Evolutionary conservation across 495 filamentous ascomycete genomes (phyloP).

Genomic region (Talaromyces borbonicus): DNA sequence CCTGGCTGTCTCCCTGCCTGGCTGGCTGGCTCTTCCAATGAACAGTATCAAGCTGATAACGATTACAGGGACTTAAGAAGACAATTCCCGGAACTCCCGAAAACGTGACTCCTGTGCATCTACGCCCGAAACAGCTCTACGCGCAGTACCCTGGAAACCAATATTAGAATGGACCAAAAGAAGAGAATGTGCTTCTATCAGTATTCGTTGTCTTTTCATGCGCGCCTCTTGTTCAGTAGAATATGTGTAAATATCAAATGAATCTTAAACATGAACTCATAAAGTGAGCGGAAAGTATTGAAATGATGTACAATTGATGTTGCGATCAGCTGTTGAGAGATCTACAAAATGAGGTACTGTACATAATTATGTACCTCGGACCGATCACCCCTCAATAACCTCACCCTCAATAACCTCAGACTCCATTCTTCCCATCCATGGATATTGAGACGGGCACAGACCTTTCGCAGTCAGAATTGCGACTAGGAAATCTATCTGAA

Average conservation of each 20-base stretch:
- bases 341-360: neutral
- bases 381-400: neutral
- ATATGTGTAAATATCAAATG: slow-evolving; percentile 9
- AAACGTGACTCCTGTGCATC: slow-evolving; percentile 70
- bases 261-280: too few relatives aligned
- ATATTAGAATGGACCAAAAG: slow-evolving; percentile 18
- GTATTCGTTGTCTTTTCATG: neutral
- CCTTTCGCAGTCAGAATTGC: too few relatives aligned
- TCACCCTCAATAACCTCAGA: too few relatives aligned
- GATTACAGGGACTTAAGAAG: slow-evolving; percentile 72
- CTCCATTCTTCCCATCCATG: too few relatives aligned
- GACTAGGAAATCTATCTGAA: too few relatives aligned
- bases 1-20: too few relatives aligned
- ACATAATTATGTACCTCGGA: slow-evolving; percentile 4
- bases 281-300: slow-evolving; percentile 1
- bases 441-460: too few relatives aligned
- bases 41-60: neutral
- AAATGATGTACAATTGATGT: neutral
- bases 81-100: slow-evolving; percentile 75
- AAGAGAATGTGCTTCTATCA: neutral
- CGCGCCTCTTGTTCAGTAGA: neutral
- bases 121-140: slow-evolving; percentile 69
- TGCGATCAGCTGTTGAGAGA: neutral
- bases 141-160: slow-evolving; percentile 40
- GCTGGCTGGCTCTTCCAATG: neutral